phyloP scores from a whole-genome alignment of 805 yeast species.

The Pichia nanzhaoensis region DNA sequence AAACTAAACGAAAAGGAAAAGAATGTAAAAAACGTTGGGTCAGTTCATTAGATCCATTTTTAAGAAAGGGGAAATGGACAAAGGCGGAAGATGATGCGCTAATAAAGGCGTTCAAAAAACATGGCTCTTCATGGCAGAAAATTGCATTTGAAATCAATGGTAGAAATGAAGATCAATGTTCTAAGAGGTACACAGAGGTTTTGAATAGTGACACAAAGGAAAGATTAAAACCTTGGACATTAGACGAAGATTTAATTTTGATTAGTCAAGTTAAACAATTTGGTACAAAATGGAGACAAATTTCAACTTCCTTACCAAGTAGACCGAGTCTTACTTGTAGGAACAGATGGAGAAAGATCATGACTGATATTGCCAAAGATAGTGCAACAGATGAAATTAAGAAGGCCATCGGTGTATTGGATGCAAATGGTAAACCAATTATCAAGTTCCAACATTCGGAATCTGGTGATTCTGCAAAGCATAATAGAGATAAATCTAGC shows the following conservation, averaged over 20 bases:
- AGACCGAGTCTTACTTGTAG: constrained; percentile 87
- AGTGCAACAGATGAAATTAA: constrained; percentile 50
- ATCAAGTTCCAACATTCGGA: constrained; percentile 5
- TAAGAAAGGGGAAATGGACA: constrained; percentile 86
- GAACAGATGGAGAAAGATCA: constrained; percentile 85
- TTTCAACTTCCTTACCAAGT: constrained; percentile 62
- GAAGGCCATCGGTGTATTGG: constrained; percentile 47
- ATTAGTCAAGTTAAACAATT: constrained; percentile 59
- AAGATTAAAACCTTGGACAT: constrained; percentile 71
- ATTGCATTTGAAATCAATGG: constrained; percentile 73
- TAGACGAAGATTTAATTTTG: constrained; percentile 66
- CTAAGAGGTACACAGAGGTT: constrained; percentile 84
- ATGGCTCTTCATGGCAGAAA: constrained; percentile 83
- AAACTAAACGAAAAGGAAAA: constrained; percentile 53
- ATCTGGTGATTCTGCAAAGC: not conserved
- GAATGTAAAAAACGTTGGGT: constrained; percentile 88
- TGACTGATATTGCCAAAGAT: constrained; percentile 66
- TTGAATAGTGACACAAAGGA: constrained; percentile 75
- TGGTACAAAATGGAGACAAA: constrained; percentile 88
- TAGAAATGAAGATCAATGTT: constrained; percentile 92
- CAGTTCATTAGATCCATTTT: constrained; percentile 73
- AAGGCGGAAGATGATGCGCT: constrained; percentile 66
- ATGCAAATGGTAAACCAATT: constrained; percentile 15
- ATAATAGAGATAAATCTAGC: not conserved
- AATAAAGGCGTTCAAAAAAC: constrained; percentile 52